phyloP scores from a whole-genome alignment of 164 flowering plant species.

The Houttuynia cordata region DNA sequence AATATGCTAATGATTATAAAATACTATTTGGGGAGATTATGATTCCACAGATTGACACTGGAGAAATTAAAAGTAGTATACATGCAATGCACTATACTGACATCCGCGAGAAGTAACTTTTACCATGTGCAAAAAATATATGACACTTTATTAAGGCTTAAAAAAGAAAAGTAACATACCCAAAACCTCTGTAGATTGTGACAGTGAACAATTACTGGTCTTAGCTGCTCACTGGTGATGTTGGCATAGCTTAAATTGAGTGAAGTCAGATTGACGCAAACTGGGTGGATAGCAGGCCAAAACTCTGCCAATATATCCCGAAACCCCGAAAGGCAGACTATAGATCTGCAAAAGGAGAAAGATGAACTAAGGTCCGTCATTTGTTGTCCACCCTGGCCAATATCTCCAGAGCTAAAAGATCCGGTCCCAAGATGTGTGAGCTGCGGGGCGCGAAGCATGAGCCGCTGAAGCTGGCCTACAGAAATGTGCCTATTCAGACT shows the following conservation, averaged over 20 bases:
- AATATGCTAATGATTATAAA: too few relatives aligned
- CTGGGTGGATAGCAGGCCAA: constrained; percentile 54
- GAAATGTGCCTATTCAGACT: constrained; percentile 46
- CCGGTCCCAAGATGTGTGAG: constrained; percentile 89
- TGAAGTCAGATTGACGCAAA: constrained; percentile 62
- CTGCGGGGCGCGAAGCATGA: constrained; percentile 73
- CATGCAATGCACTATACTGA: background rate
- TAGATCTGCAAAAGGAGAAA: constrained; percentile 54
- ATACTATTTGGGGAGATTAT: too few relatives aligned
- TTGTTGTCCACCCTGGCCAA: constrained; percentile 27
- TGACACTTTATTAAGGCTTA: too few relatives aligned
- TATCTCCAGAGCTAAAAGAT: constrained; percentile 35
- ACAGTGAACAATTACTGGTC: constrained; percentile 50
- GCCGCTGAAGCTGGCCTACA: constrained; percentile 39
- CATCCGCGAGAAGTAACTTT: background rate
- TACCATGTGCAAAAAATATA: too few relatives aligned
- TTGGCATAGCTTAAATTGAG: constrained; percentile 80
- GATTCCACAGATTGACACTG: background rate
- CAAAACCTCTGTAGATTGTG: constrained; percentile 63
- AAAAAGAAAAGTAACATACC: constrained; percentile 34
- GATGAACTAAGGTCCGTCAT: constrained; percentile 42
- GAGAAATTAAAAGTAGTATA: background rate
- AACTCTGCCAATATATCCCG: constrained; percentile 42
- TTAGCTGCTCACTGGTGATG: constrained; percentile 47
- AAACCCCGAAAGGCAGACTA: constrained; percentile 76